These are phyloP conservation scores for Phalaenopsis equestris DNA, from an alignment of 106 monocot species.

Conservation along the genomic window DNA sequence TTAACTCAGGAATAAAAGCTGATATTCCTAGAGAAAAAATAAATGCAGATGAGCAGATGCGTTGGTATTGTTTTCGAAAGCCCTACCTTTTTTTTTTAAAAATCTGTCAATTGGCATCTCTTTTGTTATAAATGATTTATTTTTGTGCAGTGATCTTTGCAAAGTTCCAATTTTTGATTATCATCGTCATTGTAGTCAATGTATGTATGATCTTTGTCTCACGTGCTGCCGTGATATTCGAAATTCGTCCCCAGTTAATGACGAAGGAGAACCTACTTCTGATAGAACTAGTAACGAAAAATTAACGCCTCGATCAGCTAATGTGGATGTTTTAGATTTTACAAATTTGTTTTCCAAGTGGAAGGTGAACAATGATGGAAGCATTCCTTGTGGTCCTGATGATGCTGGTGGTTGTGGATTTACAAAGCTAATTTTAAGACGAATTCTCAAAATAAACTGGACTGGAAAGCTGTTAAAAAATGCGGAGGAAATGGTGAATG, in stretches of 20 bases:
- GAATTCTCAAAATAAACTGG: slow-evolving; percentile 96
- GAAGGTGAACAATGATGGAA: slow-evolving; percentile 73
- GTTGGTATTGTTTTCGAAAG: slow-evolving; percentile 51
- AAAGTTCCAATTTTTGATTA: slow-evolving; percentile 85
- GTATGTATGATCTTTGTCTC: slow-evolving; percentile 79
- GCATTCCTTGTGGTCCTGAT: slow-evolving; percentile 58
- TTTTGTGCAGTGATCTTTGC: slow-evolving; percentile 72
- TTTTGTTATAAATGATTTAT: not conserved
- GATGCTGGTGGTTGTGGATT: slow-evolving; percentile 51
- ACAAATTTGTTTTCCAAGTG: slow-evolving; percentile 57
- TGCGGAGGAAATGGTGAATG: slow-evolving; percentile 91
- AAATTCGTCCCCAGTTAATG: slow-evolving; percentile 13
- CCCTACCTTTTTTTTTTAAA: not conserved
- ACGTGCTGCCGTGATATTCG: slow-evolving; percentile 78
- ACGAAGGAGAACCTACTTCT: slow-evolving; percentile 22
- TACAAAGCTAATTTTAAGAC: slow-evolving; percentile 56
- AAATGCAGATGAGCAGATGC: slow-evolving; percentile 87
- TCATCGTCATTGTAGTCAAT: slow-evolving; percentile 83
- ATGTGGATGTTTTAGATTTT: slow-evolving; percentile 34
- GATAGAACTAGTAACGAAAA: slow-evolving; percentile 13
- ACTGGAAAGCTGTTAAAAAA: slow-evolving; percentile 75
- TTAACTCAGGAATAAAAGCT: slow-evolving; percentile 48
- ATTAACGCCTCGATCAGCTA: not conserved
- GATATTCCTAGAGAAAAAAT: slow-evolving; percentile 79
- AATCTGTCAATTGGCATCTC: not conserved